These are phyloP conservation scores for Dillenia turbinata DNA, from an alignment of 164 flowering plant species.

Conservation along the genomic window DNA sequence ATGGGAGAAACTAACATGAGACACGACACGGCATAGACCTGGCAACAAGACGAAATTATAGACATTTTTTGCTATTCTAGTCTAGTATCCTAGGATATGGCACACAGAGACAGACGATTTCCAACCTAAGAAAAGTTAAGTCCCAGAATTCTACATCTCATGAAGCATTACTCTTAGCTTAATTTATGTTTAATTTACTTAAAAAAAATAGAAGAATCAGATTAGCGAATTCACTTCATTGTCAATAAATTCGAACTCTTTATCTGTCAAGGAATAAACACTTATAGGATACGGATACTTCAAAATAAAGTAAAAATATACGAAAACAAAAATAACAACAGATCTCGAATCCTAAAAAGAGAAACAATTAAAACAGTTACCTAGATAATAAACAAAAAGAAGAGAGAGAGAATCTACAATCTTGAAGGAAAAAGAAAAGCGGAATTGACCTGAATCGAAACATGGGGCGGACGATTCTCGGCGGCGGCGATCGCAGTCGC, in stretches of 20 bases:
- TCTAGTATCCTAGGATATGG: too few species aligned
- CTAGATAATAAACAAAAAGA: not conserved
- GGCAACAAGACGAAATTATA: too few species aligned
- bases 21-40: too few species aligned
- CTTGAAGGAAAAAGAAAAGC: not conserved
- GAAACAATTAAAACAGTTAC: not conserved
- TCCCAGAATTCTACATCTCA: too few species aligned
- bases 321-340: constrained; percentile 2
- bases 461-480: constrained; percentile 58
- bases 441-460: constrained; percentile 49
- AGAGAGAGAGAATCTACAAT: constrained; percentile 4
- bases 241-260: too few species aligned
- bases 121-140: too few species aligned
- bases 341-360: constrained; percentile 13
- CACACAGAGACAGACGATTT: too few species aligned
- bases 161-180: too few species aligned
- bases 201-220: not conserved
- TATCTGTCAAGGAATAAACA: not conserved
- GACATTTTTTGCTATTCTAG: too few species aligned
- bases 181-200: not conserved
- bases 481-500: constrained; percentile 79
- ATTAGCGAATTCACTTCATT: not conserved
- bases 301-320: not conserved
- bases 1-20: too few species aligned
- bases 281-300: not conserved